Base-by-base conservation (phyloP, 305 asterid genomes). In the Fraxinus sp. region DNA sequence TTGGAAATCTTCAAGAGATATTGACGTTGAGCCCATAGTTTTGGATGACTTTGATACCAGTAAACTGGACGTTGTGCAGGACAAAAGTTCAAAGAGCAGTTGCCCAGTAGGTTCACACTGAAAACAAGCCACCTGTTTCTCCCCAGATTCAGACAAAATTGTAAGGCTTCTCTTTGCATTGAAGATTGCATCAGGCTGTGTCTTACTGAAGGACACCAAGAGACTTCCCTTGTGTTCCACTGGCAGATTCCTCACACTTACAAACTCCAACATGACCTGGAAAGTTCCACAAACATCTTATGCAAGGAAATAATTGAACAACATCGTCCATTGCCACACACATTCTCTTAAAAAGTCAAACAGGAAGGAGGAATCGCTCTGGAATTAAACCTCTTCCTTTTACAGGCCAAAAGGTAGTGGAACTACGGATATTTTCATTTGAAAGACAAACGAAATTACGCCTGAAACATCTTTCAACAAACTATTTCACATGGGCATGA, bases 231-330 rank as follows among this genome's bases (percentile, higher is more conserved):
- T 89, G 79, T 86, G 92, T 66, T 88, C 93, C 74, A 91, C 92
- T 22, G 96, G 93, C 24, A 93, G 84, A 78, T 94, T 92, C 86
- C 90, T 90, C 77, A 95, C 89, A 52, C 89, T 85, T 81, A 95
- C 91, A 71, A 95, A 91, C 92, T 94, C 99, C 91, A 95, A 78
- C 98, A 94, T 93, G 78, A 94, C 97, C 98, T 94, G 91, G 64
- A 82, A 78, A 68, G 68, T 83, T 37, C 14, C 16, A 59, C 14
- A 81, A 71, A 28, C 68, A 71, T 71, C n/a, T 30, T 14, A 28
- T 3, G 22, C 20, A 1, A 71, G 41, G 20, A 28, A 13, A 71
- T 30, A 13, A 30, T 71, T 32, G 44, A 32, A 13, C 66, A 88
- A 85, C 32, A 68, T 77, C 59, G 77, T 77, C 68, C 71, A 76